These are phyloP conservation scores for Oryza australiensis DNA, from an alignment of 176 grass and related monocot species.

Conservation along the genomic window DNA sequence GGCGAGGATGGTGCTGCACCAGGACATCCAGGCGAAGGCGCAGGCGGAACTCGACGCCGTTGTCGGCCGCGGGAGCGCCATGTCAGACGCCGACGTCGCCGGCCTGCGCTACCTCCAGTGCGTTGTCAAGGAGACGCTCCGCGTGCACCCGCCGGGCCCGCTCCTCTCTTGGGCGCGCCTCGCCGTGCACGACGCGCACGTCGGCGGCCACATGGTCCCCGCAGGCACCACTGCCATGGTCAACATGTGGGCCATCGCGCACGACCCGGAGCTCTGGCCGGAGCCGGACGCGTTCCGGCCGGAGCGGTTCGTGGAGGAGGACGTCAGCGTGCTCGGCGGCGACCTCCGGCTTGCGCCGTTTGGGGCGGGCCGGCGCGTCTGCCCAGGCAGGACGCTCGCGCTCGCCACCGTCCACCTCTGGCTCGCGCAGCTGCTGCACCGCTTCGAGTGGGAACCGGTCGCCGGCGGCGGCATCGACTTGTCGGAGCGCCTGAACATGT, in stretches of 20 bases:
- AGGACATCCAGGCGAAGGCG: slow-evolving; percentile 56
- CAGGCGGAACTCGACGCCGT: slow-evolving; percentile 56
- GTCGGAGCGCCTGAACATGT: slow-evolving; percentile 60
- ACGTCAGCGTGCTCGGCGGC: slow-evolving; percentile 46
- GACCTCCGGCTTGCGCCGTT: slow-evolving; percentile 68
- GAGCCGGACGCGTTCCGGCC: slow-evolving; percentile 46
- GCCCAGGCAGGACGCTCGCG: slow-evolving; percentile 55
- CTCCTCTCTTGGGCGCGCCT: slow-evolving; percentile 77
- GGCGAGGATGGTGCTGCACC: slow-evolving; percentile 68
- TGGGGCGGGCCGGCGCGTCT: slow-evolving; percentile 43
- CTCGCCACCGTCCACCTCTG: slow-evolving; percentile 53
- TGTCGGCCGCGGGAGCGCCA: slow-evolving; percentile 25
- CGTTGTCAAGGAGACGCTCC: slow-evolving; percentile 69
- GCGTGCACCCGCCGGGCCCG: slow-evolving; percentile 68
- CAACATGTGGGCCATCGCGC: slow-evolving; percentile 80
- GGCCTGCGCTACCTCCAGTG: slow-evolving; percentile 53
- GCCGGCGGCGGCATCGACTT: slow-evolving; percentile 38
- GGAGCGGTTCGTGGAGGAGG: slow-evolving; percentile 54
- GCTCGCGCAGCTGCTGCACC: slow-evolving; percentile 59
- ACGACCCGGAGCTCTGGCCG: slow-evolving; percentile 47
- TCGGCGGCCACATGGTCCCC: slow-evolving; percentile 54
- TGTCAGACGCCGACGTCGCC: slow-evolving; percentile 46
- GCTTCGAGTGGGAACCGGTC: slow-evolving; percentile 38
- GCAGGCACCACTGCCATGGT: slow-evolving; percentile 76
- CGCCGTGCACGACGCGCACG: slow-evolving; percentile 48